Evolutionary conservation across 306 rosid species (phyloP).

Genomic region (Albizia julibrissin): DNA sequence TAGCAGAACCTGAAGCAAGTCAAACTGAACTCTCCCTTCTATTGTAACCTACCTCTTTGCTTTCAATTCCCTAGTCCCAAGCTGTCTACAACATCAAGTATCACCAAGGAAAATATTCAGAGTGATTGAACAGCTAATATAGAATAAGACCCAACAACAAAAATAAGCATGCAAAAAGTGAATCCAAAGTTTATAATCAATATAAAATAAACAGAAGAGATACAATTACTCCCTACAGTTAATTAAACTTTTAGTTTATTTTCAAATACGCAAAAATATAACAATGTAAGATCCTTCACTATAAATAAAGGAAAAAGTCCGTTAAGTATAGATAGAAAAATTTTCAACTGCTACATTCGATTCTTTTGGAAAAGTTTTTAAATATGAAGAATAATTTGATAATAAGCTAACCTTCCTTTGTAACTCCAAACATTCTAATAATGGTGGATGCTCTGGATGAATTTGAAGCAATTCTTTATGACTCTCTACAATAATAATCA

Average conservation of each 20-base stretch:
- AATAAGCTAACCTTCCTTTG: constrained; percentile 73
- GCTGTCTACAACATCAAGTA: too few relatives aligned
- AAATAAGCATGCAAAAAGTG: too few relatives aligned
- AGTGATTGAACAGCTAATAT: too few relatives aligned
- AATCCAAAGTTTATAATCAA: too few relatives aligned
- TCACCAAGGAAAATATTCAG: too few relatives aligned
- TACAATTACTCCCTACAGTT: too few relatives aligned
- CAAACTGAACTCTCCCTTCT: too few relatives aligned
- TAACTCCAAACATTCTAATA: constrained; percentile 89
- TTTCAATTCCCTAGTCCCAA: too few relatives aligned
- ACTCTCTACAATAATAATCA: constrained; percentile 79
- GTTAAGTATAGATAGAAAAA: neutral
- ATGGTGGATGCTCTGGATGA: constrained; percentile 79
- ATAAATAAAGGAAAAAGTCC: neutral
- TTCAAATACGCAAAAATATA: neutral
- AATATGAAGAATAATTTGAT: neutral
- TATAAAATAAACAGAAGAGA: too few relatives aligned
- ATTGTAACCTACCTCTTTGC: too few relatives aligned
- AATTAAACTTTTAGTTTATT: neutral
- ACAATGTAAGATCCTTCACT: neutral
- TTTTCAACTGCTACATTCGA: neutral
- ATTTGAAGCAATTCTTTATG: constrained; percentile 60
- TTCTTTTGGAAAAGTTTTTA: neutral
- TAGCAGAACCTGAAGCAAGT: too few relatives aligned
- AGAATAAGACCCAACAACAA: too few relatives aligned